Evolutionary conservation across 2,329 filamentous ascomycete genomes (phyloP).

Genomic region (Tolypocladium cylindrosporum): DNA sequence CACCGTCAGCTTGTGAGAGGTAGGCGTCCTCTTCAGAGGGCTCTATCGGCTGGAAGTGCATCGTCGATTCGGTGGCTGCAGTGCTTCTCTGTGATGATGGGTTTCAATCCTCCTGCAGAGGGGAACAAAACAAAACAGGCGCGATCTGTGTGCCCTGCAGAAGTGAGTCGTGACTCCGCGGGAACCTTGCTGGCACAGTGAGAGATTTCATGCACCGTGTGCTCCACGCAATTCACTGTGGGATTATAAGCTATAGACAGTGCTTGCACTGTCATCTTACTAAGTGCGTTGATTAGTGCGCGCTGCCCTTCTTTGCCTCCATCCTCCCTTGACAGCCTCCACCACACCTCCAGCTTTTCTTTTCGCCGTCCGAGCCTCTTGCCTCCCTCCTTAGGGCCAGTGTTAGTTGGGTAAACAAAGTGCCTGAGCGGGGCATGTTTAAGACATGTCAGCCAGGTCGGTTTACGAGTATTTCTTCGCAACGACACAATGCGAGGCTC

Average conservation of each 20-base stretch:
- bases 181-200: background rate
- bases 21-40: slow-evolving; percentile 16
- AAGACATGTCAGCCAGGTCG: background rate
- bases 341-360: background rate
- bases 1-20: slow-evolving; percentile 10
- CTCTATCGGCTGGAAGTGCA: slow-evolving; percentile 25
- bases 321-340: background rate
- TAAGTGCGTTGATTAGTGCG: background rate
- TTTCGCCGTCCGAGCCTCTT: background rate
- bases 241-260: background rate
- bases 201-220: background rate
- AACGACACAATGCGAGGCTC: no score
- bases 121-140: background rate
- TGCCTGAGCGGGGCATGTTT: background rate
- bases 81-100: background rate
- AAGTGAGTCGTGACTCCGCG: background rate
- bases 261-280: background rate
- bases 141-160: background rate
- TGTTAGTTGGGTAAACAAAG: background rate
- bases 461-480: no score
- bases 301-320: background rate
- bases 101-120: background rate
- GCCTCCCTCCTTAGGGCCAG: no score
- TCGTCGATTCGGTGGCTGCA: slow-evolving; percentile 3
- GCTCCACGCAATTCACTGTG: no score